Percentiles rank a stretch among this genome's conserved stretches.
Evolutionary conservation across 2,329 filamentous ascomycete species (phyloP).

Genomic region (Cladosporium sp.): DNA sequence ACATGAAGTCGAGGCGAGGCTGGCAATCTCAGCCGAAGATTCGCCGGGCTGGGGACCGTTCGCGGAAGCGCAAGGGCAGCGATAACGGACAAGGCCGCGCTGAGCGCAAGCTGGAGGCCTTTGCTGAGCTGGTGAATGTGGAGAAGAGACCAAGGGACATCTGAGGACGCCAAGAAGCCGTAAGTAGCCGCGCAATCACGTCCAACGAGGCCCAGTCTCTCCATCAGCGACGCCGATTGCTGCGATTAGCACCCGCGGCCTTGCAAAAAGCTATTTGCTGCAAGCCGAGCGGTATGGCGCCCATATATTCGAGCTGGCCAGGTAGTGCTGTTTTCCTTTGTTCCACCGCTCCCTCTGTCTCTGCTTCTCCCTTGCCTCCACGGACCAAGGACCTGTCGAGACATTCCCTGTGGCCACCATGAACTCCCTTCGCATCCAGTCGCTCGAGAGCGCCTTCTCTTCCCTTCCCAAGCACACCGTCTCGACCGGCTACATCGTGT

Average conservation of each 20-base stretch:
- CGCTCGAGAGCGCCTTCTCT: constrained; percentile 10
- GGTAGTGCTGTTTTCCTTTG: constrained; percentile 5
- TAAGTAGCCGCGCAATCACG: constrained; percentile 8
- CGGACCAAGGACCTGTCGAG: neutral
- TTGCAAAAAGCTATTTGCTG: constrained; percentile 5
- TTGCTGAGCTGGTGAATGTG: neutral
- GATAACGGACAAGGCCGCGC: neutral
- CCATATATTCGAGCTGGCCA: constrained; percentile 7
- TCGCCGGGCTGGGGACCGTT: neutral
- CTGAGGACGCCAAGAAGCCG: constrained; percentile 4
- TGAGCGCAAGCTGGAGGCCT: neutral
- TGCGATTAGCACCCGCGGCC: constrained; percentile 11
- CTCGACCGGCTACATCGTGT: neutral
- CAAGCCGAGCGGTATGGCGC: constrained; percentile 8
- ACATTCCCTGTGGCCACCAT: neutral
- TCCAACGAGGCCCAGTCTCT: neutral
- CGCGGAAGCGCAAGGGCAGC: neutral
- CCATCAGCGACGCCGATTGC: constrained; percentile 6
- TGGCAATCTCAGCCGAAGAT: constrained; percentile 1
- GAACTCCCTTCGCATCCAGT: constrained; percentile 8
- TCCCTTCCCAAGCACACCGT: neutral
- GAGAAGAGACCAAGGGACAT: neutral
- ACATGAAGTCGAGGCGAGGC: neutral
- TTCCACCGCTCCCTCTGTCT: neutral
- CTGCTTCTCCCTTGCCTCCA: neutral